Base-by-base conservation (phyloP, 768 basidiomycete genomes). In the Termitomyces sp. region DNA sequence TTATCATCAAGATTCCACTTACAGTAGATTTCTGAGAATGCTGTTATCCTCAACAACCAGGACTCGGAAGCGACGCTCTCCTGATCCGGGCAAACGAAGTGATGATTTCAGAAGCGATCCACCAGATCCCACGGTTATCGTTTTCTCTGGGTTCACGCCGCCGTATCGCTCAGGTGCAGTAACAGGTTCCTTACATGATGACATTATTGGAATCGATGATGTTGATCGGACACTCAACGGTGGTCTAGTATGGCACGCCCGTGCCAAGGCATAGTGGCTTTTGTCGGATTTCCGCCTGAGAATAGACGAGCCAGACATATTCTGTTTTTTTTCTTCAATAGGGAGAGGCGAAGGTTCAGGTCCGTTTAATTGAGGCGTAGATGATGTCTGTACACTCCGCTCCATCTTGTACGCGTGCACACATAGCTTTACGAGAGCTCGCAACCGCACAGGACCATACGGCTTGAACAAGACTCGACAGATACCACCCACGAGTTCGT, bases 391-490 rank as follows among this genome's bases (percentile, higher is more conserved):
- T 69, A 60, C 62, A 62, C 48, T 77, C 76, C 48, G 4, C 34
- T 40, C 45, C 42, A 87, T 84, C 52, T 79, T 83, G 50, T 85
- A 73, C 5, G 82, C 77, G 69, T 86, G 82, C 31, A 88, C 60
- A 70, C 83, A 82, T 10, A 88, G 81, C 67, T 86, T 87, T 61
- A 96, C 75, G 29, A 86, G 81, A 5, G 80, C 71, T 32, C 86
- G 81, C 59, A 96, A 80, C 25, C 88, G 84, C 48, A 84, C 83
- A 3, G 95, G 95, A 2, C 94, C 93, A 31, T 87, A 87, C 10
- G 95, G 95, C 71, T 97, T 98, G 82, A 88, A 91, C 12, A 96
- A 74, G 29, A 94, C 79, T n/a, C 91, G 87, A 72, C 91, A 94
- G 73, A 92, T 91, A 32, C 94, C 94, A 9, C 95, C 95, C 11